Conservation (phyloP, 2,329 filamentous ascomycete species). For the Ustilaginoidea virens region DNA sequence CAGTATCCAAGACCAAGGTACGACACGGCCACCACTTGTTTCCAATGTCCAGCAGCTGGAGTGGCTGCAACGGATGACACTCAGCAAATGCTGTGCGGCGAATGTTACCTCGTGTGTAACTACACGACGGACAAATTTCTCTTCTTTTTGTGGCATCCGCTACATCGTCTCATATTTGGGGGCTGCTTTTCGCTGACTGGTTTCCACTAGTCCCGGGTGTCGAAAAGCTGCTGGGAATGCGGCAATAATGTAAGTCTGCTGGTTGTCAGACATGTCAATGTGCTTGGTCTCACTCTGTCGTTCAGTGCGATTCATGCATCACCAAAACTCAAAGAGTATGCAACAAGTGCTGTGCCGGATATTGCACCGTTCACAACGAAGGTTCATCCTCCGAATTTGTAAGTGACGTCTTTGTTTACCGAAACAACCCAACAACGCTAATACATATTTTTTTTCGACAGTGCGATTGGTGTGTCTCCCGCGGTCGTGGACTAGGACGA, state of each 20-base stretch:
- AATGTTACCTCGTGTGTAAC: no score
- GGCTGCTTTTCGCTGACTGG: no score
- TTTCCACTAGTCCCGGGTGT: conserved; percentile 35
- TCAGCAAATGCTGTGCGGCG: neutral
- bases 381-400: conserved; percentile 53
- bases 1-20: conserved; percentile 41
- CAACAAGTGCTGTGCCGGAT: conserved; percentile 58
- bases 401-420: no score
- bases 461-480: conserved; percentile 28
- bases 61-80: conserved; percentile 1
- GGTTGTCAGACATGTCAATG: neutral
- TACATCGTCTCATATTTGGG: no score
- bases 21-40: conserved; percentile 46
- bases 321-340: conserved; percentile 55
- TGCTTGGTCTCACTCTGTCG: conserved; percentile 2
- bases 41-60: conserved; percentile 25
- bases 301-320: conserved; percentile 62
- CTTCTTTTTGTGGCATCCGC: no score
- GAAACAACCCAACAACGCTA: no score
- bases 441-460: no score
- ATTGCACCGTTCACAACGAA: conserved; percentile 73
- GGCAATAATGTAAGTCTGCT: conserved; percentile 51
- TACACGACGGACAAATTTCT: no score
- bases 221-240: conserved; percentile 71
- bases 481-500: conserved; percentile 18